Evolutionary conservation across 176 grass and related monocot genomes (phyloP).

Genomic region (Phoenix dactylifera): DNA sequence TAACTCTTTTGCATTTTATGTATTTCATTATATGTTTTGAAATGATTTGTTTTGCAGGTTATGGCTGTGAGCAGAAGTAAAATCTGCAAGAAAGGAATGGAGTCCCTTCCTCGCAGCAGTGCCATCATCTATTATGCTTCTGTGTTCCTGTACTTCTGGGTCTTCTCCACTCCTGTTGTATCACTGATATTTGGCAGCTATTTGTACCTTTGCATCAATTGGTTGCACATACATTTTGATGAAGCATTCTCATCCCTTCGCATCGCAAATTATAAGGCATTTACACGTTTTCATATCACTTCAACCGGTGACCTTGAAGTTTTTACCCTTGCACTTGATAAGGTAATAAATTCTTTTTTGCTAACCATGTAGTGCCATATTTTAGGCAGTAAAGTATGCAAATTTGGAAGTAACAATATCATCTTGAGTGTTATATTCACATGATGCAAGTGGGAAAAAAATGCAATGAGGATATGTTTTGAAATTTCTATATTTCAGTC

Average conservation of each 20-base stretch:
- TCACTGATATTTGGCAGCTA: slow-evolving; percentile 92
- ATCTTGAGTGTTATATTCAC: too few relatives aligned
- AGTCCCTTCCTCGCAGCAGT: slow-evolving; percentile 69
- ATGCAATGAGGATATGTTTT: too few relatives aligned
- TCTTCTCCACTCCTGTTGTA: slow-evolving; percentile 88
- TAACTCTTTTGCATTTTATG: neutral
- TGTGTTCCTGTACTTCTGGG: slow-evolving; percentile 93
- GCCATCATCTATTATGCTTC: slow-evolving; percentile 88
- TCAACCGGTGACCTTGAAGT: slow-evolving; percentile 76
- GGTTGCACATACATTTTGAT: slow-evolving; percentile 93
- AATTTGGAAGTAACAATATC: too few relatives aligned
- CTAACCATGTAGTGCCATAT: neutral
- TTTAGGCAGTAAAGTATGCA: too few relatives aligned
- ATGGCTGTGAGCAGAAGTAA: slow-evolving; percentile 83
- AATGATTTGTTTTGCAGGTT: slow-evolving; percentile 37
- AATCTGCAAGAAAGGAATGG: slow-evolving; percentile 82
- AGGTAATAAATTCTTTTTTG: slow-evolving; percentile 30
- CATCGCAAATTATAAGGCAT: slow-evolving; percentile 93
- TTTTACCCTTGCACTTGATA: slow-evolving; percentile 84
- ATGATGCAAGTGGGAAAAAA: too few relatives aligned
- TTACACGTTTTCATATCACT: slow-evolving; percentile 83
- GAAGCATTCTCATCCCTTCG: slow-evolving; percentile 94
- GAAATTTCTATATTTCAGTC: too few relatives aligned
- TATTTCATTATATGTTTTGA: neutral
- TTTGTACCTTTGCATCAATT: slow-evolving; percentile 93